These are phyloP conservation scores for Tephrocybe sp. DNA, from an alignment of 768 basidiomycete species.

Conservation along the genomic window DNA sequence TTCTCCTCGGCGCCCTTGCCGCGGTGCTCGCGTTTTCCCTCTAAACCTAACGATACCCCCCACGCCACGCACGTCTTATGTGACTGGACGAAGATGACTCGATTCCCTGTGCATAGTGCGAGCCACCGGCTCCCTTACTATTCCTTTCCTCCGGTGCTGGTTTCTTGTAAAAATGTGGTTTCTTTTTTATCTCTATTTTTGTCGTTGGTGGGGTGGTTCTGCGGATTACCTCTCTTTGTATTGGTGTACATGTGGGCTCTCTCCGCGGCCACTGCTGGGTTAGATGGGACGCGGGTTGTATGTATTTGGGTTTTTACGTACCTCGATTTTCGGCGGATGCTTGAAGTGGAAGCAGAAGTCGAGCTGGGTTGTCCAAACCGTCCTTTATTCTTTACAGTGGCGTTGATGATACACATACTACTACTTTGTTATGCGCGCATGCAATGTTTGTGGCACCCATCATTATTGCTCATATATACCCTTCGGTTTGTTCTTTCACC, in stretches of 20 bases:
- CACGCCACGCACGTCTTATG: conserved; percentile 16
- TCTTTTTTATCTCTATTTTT: conserved; percentile 5
- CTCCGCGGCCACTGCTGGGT: conserved; percentile 15
- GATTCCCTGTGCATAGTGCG: conserved; percentile 14
- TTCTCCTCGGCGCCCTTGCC: conserved; percentile 40
- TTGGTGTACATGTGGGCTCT: conserved; percentile 13
- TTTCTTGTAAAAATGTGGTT: conserved; percentile 6
- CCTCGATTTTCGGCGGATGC: conserved; percentile 21
- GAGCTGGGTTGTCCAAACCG: conserved; percentile 18
- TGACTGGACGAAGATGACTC: conserved; percentile 14
- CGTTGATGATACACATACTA: conserved; percentile 13
- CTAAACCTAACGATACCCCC: conserved; percentile 30
- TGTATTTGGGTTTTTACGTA: conserved; percentile 3
- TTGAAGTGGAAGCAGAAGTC: conserved; percentile 20
- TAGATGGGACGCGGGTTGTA: conserved; percentile 4
- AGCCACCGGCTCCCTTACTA: conserved; percentile 16
- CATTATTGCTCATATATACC: conserved; percentile 17
- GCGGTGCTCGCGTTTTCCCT: conserved; percentile 37
- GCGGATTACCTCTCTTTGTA: conserved; percentile 15
- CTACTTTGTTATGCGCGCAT: background rate
- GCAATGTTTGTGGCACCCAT: conserved; percentile 13
- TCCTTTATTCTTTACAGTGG: conserved; percentile 11
- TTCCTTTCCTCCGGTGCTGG: conserved; percentile 18
- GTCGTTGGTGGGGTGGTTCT: conserved; percentile 13
- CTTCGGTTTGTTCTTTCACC: conserved; percentile 1